Base-by-base conservation (phyloP, 164 flowering plant genomes). In the Sedum album region DNA sequence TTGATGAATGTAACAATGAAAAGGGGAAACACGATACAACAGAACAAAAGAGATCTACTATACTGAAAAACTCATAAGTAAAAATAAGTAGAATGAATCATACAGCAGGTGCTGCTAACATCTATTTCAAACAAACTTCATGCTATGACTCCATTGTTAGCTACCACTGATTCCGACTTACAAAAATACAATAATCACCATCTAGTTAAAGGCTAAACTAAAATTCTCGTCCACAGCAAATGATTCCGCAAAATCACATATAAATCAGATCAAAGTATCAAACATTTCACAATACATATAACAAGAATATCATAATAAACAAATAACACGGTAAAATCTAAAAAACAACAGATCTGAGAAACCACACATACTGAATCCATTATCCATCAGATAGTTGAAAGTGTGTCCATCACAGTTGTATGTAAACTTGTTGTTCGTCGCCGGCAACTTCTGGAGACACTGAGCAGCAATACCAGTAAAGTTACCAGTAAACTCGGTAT, bases 401-500 rank as follows among this genome's bases (percentile, higher is more conserved):
- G 62, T 57, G 18, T 57, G 62, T 28, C 62, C 62, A 57, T 57
- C 62, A 20, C 62, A 57, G 62, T 57, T 57, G 62, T 57, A 57
- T 6, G 62, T 57, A 20, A 57, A 57, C 62, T 57, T 57, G 62
- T 57, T 57, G 33, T 57, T 57, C 6, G 62, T 57, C 35, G 62
- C 62, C 62, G 62, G 62, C 62, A 57, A 28, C 33, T 30, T 57
- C 62, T 57, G 62, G 33, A 57, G 62, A 28, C 62, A 57, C 62
- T 57, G 62, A 9, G 62, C 31, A 57, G 62, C 62, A 57, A 57
- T 57, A 57, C 62, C 28, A 26, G 62, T 57, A 30, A 57, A 57
- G 62, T 57, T 57, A 57, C 62, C 62, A 57, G 62, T 57, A 30
- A 57, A 57, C 62, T 57, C 62, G 15, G 62, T 57, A 57, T 57